Evolutionary conservation across 495 filamentous ascomycete species (phyloP), one percentile per base, ranked within the genome.

Genomic region (Staphylotrichum longicolle): DNA sequence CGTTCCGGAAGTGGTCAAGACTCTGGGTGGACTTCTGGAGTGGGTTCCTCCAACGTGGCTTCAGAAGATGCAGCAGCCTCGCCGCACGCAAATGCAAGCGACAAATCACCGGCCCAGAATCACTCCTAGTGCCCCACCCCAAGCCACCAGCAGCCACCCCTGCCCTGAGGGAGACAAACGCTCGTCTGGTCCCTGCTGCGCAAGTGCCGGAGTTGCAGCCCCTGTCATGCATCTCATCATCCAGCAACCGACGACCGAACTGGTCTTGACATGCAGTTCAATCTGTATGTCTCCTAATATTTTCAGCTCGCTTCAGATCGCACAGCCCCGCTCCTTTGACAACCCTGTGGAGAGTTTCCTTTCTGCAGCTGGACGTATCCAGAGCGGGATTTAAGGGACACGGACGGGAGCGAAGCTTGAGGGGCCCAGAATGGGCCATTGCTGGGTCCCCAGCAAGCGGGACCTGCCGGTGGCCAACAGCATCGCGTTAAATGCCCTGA

Each of bases 1-100:
- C 46, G 39, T 37, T 30, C 57, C 5, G n/a, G 40, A 37, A 45
- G 27, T 45, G 40, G 15, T n/a, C 30, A 9, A 53, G 32, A 44
- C n/a, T 14, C 10, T 14, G 7, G 32, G 44, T 30, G 5, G 1
- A 5, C 7, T 27, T 3, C 6, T 30, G 39, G 33, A n/a, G 42
- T 54, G 47, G 51, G 11, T 39, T 58, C 56, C 44, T 45, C 49
- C 51, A 63, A 63, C 65, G 61, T 63, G 65, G 57, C 65, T 62
- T 65, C 59, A 57, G 54, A 54, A 15, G 14, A 32, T 41, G 7
- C 11, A 9, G 11, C 51, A 54, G 7, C 9, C 27, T 15, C 3
- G 3, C 27, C 9, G 47, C 9, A 12, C 27, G 14, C 42, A 6
- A 7, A 57, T n/a, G 20, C 20, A 41, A 42, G 3, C 46, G 34